Conservation (phyloP, 768 basidiomycete genomes). For the Suillus lakei region DNA sequence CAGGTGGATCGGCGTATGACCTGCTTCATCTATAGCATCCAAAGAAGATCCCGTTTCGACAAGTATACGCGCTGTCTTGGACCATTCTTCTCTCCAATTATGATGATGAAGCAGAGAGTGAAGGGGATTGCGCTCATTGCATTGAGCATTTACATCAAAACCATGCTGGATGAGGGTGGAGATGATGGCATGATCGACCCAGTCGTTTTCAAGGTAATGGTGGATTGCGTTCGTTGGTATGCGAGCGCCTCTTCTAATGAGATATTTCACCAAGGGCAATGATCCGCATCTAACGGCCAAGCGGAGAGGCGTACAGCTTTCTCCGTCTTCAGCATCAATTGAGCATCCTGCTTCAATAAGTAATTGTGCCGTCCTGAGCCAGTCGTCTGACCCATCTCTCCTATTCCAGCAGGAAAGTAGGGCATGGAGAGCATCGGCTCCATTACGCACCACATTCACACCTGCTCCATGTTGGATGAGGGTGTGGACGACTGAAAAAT, state of each 20-base stretch:
- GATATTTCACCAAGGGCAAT: not conserved
- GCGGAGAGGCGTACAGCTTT: not conserved
- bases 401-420: not conserved
- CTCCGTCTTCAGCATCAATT: not conserved
- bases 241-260: not conserved
- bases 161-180: not conserved
- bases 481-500: not conserved
- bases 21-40: not conserved
- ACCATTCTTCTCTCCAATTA: not conserved
- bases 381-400: not conserved
- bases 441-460: not conserved
- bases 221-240: not conserved
- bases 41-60: not conserved
- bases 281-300: not conserved
- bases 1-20: not conserved
- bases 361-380: not conserved
- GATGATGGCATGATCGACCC: not conserved
- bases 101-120: not conserved
- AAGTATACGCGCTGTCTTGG: not conserved
- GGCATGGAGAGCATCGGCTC: not conserved
- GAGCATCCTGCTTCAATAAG: not conserved
- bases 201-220: not conserved
- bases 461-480: not conserved
- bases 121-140: not conserved
- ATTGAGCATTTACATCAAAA: not conserved